These are phyloP conservation scores for Antitrichia curtipendula DNA, from an alignment of 225 moss, liverwort and hornwort species.

Conservation along the genomic window DNA sequence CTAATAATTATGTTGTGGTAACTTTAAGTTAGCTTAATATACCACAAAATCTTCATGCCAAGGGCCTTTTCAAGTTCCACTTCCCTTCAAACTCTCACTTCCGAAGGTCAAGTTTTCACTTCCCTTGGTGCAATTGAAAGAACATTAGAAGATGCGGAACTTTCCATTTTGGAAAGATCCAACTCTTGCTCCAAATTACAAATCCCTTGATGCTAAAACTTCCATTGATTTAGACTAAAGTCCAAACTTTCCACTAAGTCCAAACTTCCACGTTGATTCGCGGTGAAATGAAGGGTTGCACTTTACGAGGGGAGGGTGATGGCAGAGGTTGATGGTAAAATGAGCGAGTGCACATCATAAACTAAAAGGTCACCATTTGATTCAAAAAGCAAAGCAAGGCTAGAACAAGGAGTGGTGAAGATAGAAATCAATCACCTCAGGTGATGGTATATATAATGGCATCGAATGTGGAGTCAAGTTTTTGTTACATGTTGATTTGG, in stretches of 20 bases:
- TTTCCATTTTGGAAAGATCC: not conserved
- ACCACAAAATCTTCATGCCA: not conserved
- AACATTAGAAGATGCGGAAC: not conserved
- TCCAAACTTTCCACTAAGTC: too few species aligned
- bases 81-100: not conserved
- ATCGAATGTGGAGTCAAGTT: too few species aligned
- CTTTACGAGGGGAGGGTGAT: not conserved
- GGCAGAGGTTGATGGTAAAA: not conserved
- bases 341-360: not conserved
- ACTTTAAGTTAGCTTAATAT: not conserved
- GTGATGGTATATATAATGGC: too few species aligned
- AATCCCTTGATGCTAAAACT: not conserved
- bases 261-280: not conserved
- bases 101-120: not conserved
- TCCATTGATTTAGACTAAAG: too few species aligned
- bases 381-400: constrained; percentile 7
- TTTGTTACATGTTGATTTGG: too few species aligned
- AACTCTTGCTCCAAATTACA: not conserved
- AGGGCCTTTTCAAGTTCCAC: not conserved
- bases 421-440: too few species aligned
- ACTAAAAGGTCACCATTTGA: constrained; percentile 5
- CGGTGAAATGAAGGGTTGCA: not conserved
- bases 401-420: constrained; percentile 5
- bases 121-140: not conserved
- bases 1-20: too few species aligned